Evolutionary conservation across 495 filamentous ascomycete species (phyloP).

Genomic region (Delitschia confertaspora): DNA sequence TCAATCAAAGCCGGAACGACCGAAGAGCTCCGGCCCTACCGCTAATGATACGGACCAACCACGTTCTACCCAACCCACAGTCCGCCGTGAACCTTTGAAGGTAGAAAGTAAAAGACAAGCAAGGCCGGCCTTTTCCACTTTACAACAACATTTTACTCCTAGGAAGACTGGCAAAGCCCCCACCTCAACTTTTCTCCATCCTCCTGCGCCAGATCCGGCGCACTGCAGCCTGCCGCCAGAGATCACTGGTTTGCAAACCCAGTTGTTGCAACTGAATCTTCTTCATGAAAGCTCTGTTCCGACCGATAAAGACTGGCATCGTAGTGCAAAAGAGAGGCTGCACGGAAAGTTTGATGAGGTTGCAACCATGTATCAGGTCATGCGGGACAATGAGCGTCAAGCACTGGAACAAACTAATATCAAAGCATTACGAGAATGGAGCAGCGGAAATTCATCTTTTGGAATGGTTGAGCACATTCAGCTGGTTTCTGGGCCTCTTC

Average conservation of each 20-base stretch:
- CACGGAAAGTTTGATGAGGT: conserved; percentile 37
- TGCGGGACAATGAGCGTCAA: conserved; percentile 24
- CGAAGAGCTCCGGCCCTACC: conserved; percentile 5
- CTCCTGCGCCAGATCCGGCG: conserved; percentile 42
- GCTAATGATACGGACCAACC: conserved; percentile 2
- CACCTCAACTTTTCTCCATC: conserved; percentile 39
- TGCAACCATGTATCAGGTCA: conserved; percentile 29
- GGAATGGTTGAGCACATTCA: conserved; percentile 44
- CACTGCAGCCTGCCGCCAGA: conserved; percentile 36
- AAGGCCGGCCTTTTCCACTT: conserved; percentile 51
- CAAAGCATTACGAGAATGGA: conserved; percentile 19
- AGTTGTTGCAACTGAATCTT: conserved; percentile 64
- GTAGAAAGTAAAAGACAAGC: conserved; percentile 7
- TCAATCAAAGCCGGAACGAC: conserved; percentile 8
- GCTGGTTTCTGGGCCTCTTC: conserved; percentile 43
- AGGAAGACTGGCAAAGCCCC: conserved; percentile 55
- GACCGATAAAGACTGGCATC: conserved; percentile 38
- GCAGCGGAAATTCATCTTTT: conserved; percentile 16
- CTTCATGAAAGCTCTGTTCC: conserved; percentile 46
- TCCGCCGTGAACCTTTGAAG: conserved; percentile 15
- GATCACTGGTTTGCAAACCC: conserved; percentile 47
- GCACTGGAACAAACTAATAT: conserved; percentile 24
- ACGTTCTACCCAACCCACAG: background rate
- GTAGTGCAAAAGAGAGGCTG: conserved; percentile 40
- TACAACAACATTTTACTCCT: conserved; percentile 63